Conservation (phyloP, 139 green algal species). For the Chlorella sp. region DNA sequence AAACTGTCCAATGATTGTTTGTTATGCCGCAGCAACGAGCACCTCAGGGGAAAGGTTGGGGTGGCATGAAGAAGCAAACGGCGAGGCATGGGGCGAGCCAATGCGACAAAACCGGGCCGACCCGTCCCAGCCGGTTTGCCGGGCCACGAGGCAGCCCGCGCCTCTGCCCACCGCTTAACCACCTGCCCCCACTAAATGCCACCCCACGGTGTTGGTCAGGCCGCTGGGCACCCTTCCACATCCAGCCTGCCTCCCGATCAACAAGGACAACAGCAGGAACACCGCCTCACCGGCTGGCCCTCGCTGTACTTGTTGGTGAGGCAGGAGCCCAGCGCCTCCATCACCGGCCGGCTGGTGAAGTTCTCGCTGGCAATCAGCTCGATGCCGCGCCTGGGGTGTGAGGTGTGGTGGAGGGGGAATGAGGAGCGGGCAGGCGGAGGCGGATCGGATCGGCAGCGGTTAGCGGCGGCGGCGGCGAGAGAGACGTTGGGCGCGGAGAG, state of each 20-base stretch:
- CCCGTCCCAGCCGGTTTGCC: too few relatives aligned
- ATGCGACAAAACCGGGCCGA: too few relatives aligned
- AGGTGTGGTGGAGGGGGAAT: too few relatives aligned
- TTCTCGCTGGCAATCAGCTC: slow-evolving; percentile 99
- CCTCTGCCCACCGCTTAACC: too few relatives aligned
- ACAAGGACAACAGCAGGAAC: not conserved
- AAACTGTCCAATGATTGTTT: too few relatives aligned
- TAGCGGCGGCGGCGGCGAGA: not conserved
- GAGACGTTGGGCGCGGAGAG: not conserved
- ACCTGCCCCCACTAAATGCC: too few relatives aligned
- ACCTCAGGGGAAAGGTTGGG: too few relatives aligned
- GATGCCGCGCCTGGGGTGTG: slow-evolving; percentile 85
- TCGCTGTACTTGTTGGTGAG: slow-evolving; percentile 99
- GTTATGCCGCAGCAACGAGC: too few relatives aligned
- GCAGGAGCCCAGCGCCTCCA: slow-evolving; percentile 95
- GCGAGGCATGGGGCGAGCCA: not conserved
- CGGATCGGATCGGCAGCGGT: not conserved
- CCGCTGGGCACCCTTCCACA: too few relatives aligned
- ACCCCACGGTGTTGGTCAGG: too few relatives aligned
- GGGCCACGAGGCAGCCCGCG: too few relatives aligned
- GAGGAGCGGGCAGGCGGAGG: not conserved
- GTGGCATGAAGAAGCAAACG: not conserved
- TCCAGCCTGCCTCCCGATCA: too few relatives aligned
- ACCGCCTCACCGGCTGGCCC: slow-evolving; percentile 73
- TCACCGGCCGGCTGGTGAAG: slow-evolving; percentile 93